Conservation (phyloP, 441 rosid species). For the Gossypium armourianum region DNA sequence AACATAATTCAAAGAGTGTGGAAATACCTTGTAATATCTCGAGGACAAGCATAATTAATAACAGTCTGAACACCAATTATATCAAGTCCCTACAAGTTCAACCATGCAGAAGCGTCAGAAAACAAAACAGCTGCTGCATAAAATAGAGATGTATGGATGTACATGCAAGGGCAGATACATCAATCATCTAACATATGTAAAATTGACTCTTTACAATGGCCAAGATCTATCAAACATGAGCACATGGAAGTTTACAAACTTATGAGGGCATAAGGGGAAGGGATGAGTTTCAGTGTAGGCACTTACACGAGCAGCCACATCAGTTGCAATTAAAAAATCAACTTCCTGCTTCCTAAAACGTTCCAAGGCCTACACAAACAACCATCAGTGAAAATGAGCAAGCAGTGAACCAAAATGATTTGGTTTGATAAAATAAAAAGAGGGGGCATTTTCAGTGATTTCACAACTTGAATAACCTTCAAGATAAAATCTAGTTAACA, state of each 20-base stretch:
- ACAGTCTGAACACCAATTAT: slow-evolving; percentile 93
- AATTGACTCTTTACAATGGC: neutral
- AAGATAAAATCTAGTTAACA: neutral
- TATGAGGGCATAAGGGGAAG: neutral
- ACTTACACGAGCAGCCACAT: slow-evolving; percentile 95
- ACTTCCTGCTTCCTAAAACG: slow-evolving; percentile 79
- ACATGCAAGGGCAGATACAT: neutral
- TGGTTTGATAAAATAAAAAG: neutral
- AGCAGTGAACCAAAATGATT: neutral
- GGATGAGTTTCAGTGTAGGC: slow-evolving; percentile 4
- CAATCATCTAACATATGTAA: neutral
- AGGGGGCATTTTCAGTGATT: neutral
- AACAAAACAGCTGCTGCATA: neutral
- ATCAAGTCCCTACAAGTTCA: slow-evolving; percentile 67
- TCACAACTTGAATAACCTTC: neutral
- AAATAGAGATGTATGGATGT: neutral
- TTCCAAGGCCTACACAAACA: slow-evolving; percentile 64
- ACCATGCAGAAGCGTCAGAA: slow-evolving; percentile 16
- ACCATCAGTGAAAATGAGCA: slow-evolving; percentile 15
- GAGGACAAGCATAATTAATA: slow-evolving; percentile 91
- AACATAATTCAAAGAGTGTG: neutral
- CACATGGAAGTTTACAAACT: neutral
- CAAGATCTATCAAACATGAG: neutral
- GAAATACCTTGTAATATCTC: slow-evolving; percentile 73
- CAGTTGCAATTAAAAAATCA: slow-evolving; percentile 87